Percentiles rank a stretch among this genome's conserved stretches.
Conservation (phyloP, 257 asterid species). For the Solanum dulcamara region DNA sequence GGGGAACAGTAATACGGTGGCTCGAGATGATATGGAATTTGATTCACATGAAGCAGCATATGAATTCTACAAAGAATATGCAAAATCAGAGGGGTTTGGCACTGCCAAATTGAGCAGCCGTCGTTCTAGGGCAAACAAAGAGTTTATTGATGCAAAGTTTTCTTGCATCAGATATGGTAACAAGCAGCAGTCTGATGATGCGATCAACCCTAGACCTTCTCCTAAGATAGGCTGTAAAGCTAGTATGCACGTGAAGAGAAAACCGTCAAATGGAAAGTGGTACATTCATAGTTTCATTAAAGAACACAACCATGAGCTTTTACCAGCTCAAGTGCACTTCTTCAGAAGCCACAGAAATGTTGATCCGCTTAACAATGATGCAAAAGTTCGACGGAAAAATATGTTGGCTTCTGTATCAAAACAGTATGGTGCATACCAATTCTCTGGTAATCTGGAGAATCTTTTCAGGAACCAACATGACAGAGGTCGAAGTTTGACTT, state of each 20-base stretch:
- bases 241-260: slow-evolving; percentile 86
- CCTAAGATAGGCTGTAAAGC: slow-evolving; percentile 95
- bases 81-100: slow-evolving; percentile 81
- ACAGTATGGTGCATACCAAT: slow-evolving; percentile 43
- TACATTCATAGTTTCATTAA: slow-evolving; percentile 67
- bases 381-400: slow-evolving; percentile 57
- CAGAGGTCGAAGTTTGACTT: slow-evolving; percentile 65
- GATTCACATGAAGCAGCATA: slow-evolving; percentile 82
- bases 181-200: slow-evolving; percentile 92
- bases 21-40: slow-evolving; percentile 58
- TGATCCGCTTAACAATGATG: slow-evolving; percentile 46
- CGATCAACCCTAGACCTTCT: slow-evolving; percentile 87
- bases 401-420: slow-evolving; percentile 22
- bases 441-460: slow-evolving; percentile 48
- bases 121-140: slow-evolving; percentile 85
- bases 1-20: slow-evolving; percentile 38
- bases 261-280: slow-evolving; percentile 59
- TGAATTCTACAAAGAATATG: slow-evolving; percentile 72
- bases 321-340: slow-evolving; percentile 81
- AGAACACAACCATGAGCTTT: slow-evolving; percentile 91
- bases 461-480: slow-evolving; percentile 65
- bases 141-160: slow-evolving; percentile 88
- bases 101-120: slow-evolving; percentile 92
- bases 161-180: slow-evolving; percentile 93
- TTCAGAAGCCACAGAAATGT: slow-evolving; percentile 69